These are phyloP conservation scores for Orbilia blumenaviensis DNA, from an alignment of 2,329 filamentous ascomycete genomes.

Conservation along the genomic window DNA sequence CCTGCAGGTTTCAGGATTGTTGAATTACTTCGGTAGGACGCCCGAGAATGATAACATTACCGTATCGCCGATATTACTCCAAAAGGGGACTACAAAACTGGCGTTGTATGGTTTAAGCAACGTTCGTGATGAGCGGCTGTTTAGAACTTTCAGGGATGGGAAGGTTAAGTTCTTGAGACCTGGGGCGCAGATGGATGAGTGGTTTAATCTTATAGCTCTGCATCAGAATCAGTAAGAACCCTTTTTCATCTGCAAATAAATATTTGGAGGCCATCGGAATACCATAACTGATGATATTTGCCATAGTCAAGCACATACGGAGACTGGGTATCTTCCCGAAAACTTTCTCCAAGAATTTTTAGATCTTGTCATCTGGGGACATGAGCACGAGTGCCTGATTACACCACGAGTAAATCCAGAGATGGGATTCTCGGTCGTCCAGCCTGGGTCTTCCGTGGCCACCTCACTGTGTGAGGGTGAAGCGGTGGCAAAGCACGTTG, in stretches of 20 bases:
- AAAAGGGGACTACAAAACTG: constrained; percentile 92
- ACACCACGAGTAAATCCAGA: constrained; percentile 84
- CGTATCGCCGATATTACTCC: constrained; percentile 87
- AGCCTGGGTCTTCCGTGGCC: constrained; percentile 93
- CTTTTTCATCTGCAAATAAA: not conserved
- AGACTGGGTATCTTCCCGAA: constrained; percentile 93
- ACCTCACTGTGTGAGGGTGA: constrained; percentile 91
- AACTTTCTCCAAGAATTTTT: constrained; percentile 90
- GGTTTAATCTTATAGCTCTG: constrained; percentile 95
- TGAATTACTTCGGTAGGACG: constrained; percentile 95
- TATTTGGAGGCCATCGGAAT: not conserved
- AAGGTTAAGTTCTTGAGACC: constrained; percentile 95
- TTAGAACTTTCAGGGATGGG: constrained; percentile 89
- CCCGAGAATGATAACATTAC: constrained; percentile 93
- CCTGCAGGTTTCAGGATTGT: constrained; percentile 84
- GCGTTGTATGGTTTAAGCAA: constrained; percentile 95
- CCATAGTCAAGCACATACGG: constrained; percentile 76
- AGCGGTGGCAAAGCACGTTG: constrained; percentile 88
- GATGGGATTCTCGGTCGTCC: constrained; percentile 93
- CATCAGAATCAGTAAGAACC: constrained; percentile 82
- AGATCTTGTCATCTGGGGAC: constrained; percentile 93
- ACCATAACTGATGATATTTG: not conserved
- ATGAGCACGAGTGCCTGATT: constrained; percentile 95
- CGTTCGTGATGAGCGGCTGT: constrained; percentile 92
- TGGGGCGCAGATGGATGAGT: constrained; percentile 79